Conservation (phyloP, 208 protist genomes). For the Novymonas esmeraldas region DNA sequence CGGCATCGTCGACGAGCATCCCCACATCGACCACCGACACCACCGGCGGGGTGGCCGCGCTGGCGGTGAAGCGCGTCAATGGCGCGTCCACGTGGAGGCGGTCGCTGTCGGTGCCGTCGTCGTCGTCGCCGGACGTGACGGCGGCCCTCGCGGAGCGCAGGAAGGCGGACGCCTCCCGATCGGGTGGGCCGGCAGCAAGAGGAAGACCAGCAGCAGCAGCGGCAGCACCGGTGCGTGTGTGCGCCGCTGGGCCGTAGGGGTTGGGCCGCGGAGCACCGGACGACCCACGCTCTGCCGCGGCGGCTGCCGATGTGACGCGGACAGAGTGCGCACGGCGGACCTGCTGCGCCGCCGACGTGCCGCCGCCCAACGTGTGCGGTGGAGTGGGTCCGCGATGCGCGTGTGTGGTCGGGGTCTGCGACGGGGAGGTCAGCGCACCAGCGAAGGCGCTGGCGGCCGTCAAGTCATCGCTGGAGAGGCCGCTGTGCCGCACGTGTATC, state of each 20-base stretch:
- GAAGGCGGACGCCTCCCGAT: not conserved
- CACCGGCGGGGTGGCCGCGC: no score
- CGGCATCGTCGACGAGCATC: not conserved
- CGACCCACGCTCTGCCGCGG: no score
- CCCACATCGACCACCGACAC: no score
- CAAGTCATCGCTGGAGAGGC: not conserved
- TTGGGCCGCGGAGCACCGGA: no score
- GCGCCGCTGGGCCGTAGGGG: no score
- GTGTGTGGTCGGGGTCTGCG: not conserved
- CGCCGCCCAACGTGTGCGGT: not conserved
- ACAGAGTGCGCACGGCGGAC: not conserved
- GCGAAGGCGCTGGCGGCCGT: not conserved
- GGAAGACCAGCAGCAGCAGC: not conserved
- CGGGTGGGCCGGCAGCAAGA: not conserved
- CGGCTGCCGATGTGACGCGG: not conserved
- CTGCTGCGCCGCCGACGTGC: not conserved
- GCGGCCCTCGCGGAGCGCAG: slow-evolving; percentile 1
- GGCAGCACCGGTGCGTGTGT: not conserved
- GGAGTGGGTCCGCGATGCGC: not conserved
- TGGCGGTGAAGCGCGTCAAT: no score
- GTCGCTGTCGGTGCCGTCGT: not conserved
- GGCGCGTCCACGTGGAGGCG: no score
- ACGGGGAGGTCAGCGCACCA: not conserved
- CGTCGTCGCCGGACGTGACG: not conserved
- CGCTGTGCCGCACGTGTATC: not conserved